Conservation (phyloP, 1,284 basidiomycete species). For the Retiboletus fuscus region DNA sequence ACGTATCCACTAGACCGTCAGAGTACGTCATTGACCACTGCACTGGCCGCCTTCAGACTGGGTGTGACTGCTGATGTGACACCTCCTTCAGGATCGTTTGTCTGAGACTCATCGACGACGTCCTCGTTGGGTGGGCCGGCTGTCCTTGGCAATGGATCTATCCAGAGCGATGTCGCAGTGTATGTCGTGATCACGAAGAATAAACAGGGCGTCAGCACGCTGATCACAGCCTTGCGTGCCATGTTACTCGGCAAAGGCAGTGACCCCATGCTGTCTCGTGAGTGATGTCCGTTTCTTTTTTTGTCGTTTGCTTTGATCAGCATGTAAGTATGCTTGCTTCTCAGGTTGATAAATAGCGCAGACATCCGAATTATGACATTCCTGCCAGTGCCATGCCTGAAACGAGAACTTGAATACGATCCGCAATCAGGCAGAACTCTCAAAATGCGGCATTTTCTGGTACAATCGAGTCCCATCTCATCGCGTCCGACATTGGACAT, state of each 20-base stretch:
- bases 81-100: constrained; percentile 65
- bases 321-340: too few relatives aligned
- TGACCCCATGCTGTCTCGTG: constrained; percentile 65
- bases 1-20: constrained; percentile 33
- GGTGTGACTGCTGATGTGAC: constrained; percentile 72
- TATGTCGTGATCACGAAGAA: constrained; percentile 71
- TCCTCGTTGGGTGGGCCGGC: constrained; percentile 74
- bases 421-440: constrained; percentile 64
- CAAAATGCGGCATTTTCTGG: constrained; percentile 77
- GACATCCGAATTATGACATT: constrained; percentile 87
- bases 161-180: constrained; percentile 76
- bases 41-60: constrained; percentile 51
- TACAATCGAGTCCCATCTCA: constrained; percentile 78
- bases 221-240: constrained; percentile 76
- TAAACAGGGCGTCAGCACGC: constrained; percentile 71
- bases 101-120: constrained; percentile 74
- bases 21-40: background rate
- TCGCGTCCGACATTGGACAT: constrained; percentile 79
- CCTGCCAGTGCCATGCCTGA: constrained; percentile 79
- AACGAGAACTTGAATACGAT: constrained; percentile 82
- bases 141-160: constrained; percentile 74
- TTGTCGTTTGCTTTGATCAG: background rate
- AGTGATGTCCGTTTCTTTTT: too few relatives aligned
- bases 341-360: constrained; percentile 76
- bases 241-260: constrained; percentile 65